Evolutionary conservation across 1,284 basidiomycete genomes (phyloP), one percentile per base, ranked within the genome.

Genomic region (Boletus smithii): DNA sequence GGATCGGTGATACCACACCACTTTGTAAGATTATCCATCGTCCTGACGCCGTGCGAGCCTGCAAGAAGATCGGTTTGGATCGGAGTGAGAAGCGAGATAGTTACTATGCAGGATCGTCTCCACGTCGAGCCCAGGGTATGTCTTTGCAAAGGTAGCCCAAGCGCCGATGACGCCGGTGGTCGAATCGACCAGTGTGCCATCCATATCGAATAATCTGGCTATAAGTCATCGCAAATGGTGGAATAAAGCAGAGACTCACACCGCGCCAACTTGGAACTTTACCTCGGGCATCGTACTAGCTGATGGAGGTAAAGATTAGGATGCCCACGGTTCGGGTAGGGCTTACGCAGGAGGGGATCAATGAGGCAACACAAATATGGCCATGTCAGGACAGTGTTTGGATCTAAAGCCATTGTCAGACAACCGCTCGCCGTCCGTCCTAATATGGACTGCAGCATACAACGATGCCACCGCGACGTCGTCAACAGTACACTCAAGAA

Each of bases 11-110:
- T 73, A 1, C 80, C 78, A 58, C 88, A 91, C 68, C 83, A 79
- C 40, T 72, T 80, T 53, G 70, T 75, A 49, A 93, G 74, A 68
- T 88, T 91, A 57, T 93, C 90, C 8, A 81, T 75, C 0, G 88
- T 91, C 44, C 90, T 80, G 31, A 91, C 78, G 34, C 90, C 90
- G 65, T 92, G 90, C 14, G 87, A 75, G 40, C 79, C 89, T 91
- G 60, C 16, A n/a, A 36, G 31, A 20, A 31, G 39, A 39, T n/a
- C 40, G 35, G 44, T 51, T 30, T 39, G 33, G 36, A 39, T 35
- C 26, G 17, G 35, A 50, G 46, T 30, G 46, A 37, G 31, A 45
- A 20, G 27, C 26, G 22, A 41, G 40, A 43, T n/a, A 61, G 69
- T 54, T 50, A 86, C 85, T 80, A 60, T 76, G 80, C 27, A 88